Conservation (phyloP, 2,329 filamentous ascomycete genomes). For the Aspergillus nomiae region DNA sequence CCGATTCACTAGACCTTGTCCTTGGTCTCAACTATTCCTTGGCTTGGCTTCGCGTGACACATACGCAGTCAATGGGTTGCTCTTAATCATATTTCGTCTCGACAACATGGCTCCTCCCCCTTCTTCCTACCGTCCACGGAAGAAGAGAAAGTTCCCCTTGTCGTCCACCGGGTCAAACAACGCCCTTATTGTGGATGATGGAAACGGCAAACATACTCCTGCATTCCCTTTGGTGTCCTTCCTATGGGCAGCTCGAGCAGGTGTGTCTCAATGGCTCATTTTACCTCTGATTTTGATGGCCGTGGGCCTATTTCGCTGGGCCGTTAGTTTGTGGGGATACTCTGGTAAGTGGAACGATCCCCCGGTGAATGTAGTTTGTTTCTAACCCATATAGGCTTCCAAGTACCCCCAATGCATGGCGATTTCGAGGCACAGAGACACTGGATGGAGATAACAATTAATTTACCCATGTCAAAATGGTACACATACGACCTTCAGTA, state of each 20-base stretch:
- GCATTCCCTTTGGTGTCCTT: conserved; percentile 92
- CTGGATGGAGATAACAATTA: conserved; percentile 96
- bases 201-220: conserved; percentile 57
- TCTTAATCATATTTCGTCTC: conserved; percentile 15
- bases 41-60: background rate
- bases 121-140: conserved; percentile 46
- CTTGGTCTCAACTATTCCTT: background rate
- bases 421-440: conserved; percentile 98
- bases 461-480: conserved; percentile 90
- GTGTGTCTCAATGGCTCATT: conserved; percentile 87
- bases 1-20: background rate
- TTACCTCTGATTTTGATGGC: conserved; percentile 86
- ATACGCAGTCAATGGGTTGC: conserved; percentile 24
- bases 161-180: conserved; percentile 42
- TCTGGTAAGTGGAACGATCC: conserved; percentile 64
- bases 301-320: conserved; percentile 91
- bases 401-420: conserved; percentile 85
- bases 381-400: conserved; percentile 59
- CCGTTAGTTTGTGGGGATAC: conserved; percentile 89
- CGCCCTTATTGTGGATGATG: conserved; percentile 46
- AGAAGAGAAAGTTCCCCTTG: conserved; percentile 44
- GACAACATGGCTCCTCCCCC: conserved; percentile 32
- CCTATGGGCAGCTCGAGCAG: conserved; percentile 82
- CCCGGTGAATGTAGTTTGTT: background rate
- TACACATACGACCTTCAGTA: conserved; percentile 96